These are phyloP conservation scores for Astrocystis sublimbata DNA, from an alignment of 495 filamentous ascomycete genomes.

Conservation along the genomic window DNA sequence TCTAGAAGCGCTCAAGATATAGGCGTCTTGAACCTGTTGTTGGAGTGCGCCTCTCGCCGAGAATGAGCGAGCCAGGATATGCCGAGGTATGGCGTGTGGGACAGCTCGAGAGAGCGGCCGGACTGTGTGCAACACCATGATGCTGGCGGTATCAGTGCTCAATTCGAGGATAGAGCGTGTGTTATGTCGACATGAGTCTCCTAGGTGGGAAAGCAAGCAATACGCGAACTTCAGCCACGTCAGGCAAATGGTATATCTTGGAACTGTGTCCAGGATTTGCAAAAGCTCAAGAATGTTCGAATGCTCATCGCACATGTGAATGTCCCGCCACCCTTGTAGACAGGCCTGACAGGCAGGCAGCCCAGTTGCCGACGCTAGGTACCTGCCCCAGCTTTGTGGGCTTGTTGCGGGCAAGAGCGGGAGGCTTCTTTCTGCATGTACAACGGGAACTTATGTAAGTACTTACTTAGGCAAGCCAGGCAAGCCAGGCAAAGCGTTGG, in stretches of 20 bases:
- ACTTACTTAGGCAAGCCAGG: too few species aligned
- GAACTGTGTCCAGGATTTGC: not conserved
- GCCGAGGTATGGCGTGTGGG: constrained; percentile 39
- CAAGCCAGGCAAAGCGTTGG: too few species aligned
- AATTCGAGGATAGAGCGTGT: not conserved
- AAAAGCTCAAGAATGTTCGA: not conserved
- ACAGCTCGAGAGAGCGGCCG: constrained; percentile 12
- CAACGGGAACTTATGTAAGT: too few species aligned
- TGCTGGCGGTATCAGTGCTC: constrained; percentile 1
- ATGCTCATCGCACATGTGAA: too few species aligned
- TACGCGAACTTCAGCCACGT: not conserved
- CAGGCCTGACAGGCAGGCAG: not conserved
- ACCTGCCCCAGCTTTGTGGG: constrained; percentile 27
- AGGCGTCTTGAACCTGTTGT: constrained; percentile 80
- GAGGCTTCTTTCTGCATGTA: too few species aligned
- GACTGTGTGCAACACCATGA: constrained; percentile 22
- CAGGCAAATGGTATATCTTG: not conserved
- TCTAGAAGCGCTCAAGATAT: constrained; percentile 83
- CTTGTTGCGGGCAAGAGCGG: constrained; percentile 45
- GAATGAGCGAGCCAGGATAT: constrained; percentile 62
- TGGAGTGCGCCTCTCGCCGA: constrained; percentile 58
- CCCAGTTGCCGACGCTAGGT: not conserved
- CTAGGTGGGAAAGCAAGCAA: not conserved
- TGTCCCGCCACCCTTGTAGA: too few species aligned
- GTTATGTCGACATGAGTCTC: not conserved